Evolutionary conservation across 345 rosid species (phyloP).

Genomic region (Populus deltoides): DNA sequence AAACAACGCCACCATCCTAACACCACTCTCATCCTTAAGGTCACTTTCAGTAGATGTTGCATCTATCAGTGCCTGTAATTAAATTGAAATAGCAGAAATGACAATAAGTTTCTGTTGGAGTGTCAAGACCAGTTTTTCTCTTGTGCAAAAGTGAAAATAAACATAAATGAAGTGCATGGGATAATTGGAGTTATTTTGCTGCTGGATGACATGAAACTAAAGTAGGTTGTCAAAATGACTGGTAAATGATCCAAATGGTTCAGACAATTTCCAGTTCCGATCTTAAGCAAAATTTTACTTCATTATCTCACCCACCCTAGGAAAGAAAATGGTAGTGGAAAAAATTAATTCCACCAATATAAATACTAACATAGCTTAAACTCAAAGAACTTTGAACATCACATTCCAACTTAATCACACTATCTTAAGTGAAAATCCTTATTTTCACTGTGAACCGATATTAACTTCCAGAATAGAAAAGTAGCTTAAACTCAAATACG

Average conservation of each 20-base stretch:
- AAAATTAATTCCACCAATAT: background rate
- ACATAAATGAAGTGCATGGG: background rate
- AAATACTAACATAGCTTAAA: background rate
- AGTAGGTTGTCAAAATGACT: background rate
- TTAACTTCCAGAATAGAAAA: background rate
- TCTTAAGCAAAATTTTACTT: background rate
- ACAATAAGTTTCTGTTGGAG: background rate
- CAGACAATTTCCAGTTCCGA: background rate
- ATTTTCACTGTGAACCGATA: background rate
- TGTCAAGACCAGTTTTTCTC: background rate
- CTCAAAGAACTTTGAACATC: background rate
- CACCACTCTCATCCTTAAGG: constrained; percentile 75
- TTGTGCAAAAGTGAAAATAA: background rate
- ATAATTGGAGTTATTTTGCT: background rate
- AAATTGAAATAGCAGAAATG: constrained; percentile 2
- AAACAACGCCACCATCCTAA: constrained; percentile 92
- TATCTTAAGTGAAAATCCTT: background rate
- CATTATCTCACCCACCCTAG: background rate
- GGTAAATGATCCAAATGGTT: background rate
- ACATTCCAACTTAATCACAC: background rate
- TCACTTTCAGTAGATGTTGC: constrained; percentile 61
- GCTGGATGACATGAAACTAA: background rate
- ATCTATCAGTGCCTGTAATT: constrained; percentile 74
- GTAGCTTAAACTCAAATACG: background rate
- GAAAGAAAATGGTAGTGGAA: background rate